A percentile compares a stretch with the other conserved stretches of the same genome.
These are phyloP conservation scores for Datura wrightii DNA, from an alignment of 257 asterid genomes.

Conservation along the genomic window DNA sequence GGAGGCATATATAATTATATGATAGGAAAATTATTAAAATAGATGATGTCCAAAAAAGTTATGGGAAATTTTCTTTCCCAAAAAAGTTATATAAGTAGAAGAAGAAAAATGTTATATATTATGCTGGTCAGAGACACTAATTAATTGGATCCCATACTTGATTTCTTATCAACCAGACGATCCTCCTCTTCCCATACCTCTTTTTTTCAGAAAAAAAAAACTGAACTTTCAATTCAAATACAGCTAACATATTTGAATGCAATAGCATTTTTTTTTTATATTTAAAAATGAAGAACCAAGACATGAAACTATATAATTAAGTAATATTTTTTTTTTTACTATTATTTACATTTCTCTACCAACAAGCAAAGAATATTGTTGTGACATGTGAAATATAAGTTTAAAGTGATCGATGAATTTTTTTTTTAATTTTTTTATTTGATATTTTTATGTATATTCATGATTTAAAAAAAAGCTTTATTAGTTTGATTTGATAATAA, in stretches of 20 bases:
- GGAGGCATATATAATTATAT: background rate
- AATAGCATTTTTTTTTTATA: background rate
- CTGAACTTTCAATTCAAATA: background rate
- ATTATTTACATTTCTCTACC: too few species aligned
- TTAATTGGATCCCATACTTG: constrained; percentile 18
- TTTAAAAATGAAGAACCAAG: background rate
- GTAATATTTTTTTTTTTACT: background rate
- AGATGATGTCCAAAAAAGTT: background rate
- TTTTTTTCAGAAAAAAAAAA: background rate
- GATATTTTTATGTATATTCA: background rate
- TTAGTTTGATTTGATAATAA: too few species aligned
- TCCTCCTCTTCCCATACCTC: constrained; percentile 17
- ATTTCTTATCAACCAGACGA: constrained; percentile 11
- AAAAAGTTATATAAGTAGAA: background rate
- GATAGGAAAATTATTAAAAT: background rate
- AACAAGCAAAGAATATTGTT: too few species aligned
- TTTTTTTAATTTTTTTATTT: too few species aligned
- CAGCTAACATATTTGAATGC: background rate
- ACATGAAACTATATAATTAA: background rate
- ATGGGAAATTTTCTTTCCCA: constrained; percentile 12
- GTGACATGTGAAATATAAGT: too few species aligned
- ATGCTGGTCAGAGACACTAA: constrained; percentile 6
- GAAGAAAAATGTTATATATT: background rate
- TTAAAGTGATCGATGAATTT: too few species aligned
- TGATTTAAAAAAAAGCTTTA: too few species aligned